Base-by-base conservation (phyloP, 2,329 filamentous ascomycete species). In the Trichoderma brevicompactum region DNA sequence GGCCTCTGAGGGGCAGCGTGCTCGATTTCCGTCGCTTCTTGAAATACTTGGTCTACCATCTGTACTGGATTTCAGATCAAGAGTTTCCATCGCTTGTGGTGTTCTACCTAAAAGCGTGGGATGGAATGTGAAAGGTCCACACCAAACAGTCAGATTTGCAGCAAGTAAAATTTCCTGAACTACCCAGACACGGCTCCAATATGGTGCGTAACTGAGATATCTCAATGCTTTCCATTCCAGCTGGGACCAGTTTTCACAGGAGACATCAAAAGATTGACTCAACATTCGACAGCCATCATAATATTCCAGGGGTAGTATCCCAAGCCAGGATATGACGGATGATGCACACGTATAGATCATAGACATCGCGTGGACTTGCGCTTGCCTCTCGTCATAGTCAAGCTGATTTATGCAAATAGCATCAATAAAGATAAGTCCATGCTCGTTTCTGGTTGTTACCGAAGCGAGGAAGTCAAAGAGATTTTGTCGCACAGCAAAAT, bases 391-490 rank as follows among this genome's bases (percentile, higher is more conserved):
- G 4, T 62, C 32, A 12, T 23, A 9, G 9, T 62, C 38, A 13
- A 53, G n/a, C 17, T 62, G 48, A 6, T 53, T 53, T 9, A 62
- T 53, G 38, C 48, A 62, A 7, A 61, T 28, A 5, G 58, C 46
- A 13, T 61, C 58, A 4, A 61, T 3, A 17, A 58, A 58, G 19
- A 58, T 32, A 19, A 58, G 40, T 13, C 54, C 54, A 6, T 44
- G 15, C 34, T 58, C 54, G 34, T 46, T 17, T 15, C 40, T 46
- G 1, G 15, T n/a, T 34, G 23, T 1, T 44, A 40, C 54, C 19
- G 54, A 58, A n/a, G 8, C 40, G 13, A 58, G 54, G 34, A 58
- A 58, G 54, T 58, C 54, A 28, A 44, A 58, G 2, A 58, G 40
- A 5, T 58, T 58, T 10, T 46, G 38, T n/a, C 54, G 38, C 15